Evolutionary conservation across 768 basidiomycete species (phyloP).

Genomic region (Sporobolomyces pararoseus): DNA sequence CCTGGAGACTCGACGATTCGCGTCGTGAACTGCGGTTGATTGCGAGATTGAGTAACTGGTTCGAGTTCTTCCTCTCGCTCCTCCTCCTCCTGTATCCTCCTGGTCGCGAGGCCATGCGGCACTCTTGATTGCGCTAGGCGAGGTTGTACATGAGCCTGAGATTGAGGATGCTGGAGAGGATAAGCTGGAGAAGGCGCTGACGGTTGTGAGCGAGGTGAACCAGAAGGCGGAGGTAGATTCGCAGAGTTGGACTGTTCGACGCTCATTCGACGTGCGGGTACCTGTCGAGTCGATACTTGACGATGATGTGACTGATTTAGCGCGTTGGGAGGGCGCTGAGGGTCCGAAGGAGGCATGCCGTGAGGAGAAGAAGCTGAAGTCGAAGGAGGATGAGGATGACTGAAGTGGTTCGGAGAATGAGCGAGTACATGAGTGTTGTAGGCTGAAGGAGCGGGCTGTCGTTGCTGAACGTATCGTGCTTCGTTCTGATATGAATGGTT

Average conservation of each 20-base stretch:
- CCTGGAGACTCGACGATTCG: too few relatives aligned
- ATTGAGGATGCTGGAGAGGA: not conserved
- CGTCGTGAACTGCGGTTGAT: too few relatives aligned
- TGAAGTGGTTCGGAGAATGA: not conserved
- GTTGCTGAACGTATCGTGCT: not conserved
- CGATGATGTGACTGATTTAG: not conserved
- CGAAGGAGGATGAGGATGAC: too few relatives aligned
- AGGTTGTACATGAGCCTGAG: not conserved
- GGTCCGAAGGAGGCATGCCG: too few relatives aligned
- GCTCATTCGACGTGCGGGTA: not conserved
- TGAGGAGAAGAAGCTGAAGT: conserved; percentile 4
- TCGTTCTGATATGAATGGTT: not conserved
- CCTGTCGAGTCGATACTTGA: not conserved
- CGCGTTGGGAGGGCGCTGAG: too few relatives aligned
- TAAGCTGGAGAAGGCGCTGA: not conserved
- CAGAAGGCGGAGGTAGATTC: not conserved
- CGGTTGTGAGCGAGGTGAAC: not conserved
- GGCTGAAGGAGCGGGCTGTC: not conserved
- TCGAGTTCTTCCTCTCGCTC: not conserved
- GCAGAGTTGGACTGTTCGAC: not conserved
- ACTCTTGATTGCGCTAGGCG: too few relatives aligned
- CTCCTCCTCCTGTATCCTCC: not conserved
- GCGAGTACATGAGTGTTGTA: not conserved
- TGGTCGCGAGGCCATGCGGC: not conserved
- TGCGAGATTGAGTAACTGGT: too few relatives aligned